A percentile compares a stretch with the other conserved stretches of the same genome.
phyloP scores from a whole-genome alignment of 805 yeast species.

The Suhomyces sp. region DNA sequence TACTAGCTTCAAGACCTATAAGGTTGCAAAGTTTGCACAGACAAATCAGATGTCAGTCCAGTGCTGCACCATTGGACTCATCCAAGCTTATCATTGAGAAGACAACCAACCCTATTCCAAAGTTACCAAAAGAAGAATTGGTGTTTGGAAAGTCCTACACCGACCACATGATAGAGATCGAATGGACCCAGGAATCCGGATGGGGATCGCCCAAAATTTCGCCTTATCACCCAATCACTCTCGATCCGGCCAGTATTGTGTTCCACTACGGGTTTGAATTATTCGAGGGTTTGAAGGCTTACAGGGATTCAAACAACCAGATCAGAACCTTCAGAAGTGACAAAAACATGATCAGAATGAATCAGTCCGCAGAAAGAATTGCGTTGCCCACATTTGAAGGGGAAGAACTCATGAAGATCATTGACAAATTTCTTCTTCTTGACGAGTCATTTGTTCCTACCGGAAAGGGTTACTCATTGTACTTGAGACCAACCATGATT shows the following conservation, averaged over 20 bases:
- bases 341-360: constrained; percentile 89
- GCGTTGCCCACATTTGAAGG: constrained; percentile 84
- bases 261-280: constrained; percentile 94
- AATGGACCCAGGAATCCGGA: constrained; percentile 75
- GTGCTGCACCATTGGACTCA: constrained; percentile 34
- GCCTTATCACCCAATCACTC: constrained; percentile 71
- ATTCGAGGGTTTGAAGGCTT: constrained; percentile 96
- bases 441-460: constrained; percentile 81
- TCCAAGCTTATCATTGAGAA: constrained; percentile 34
- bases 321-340: constrained; percentile 87
- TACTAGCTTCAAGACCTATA: constrained; percentile 3
- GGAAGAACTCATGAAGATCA: constrained; percentile 69
- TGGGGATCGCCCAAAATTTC: constrained; percentile 89
- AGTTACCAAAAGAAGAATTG: constrained; percentile 38
- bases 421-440: constrained; percentile 69
- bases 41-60: constrained; percentile 6
- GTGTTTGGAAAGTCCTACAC: constrained; percentile 59
- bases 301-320: constrained; percentile 48
- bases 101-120: constrained; percentile 35
- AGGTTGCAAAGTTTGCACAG: constrained; percentile 3
- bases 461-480: constrained; percentile 85
- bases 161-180: constrained; percentile 82
- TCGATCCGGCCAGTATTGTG: constrained; percentile 89
- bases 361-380: constrained; percentile 82
- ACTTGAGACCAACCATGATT: constrained; percentile 91